Evolutionary conservation across 2,329 filamentous ascomycete genomes (phyloP), one percentile per base, ranked within the genome.

Genomic region (Monosporascus sp.): DNA sequence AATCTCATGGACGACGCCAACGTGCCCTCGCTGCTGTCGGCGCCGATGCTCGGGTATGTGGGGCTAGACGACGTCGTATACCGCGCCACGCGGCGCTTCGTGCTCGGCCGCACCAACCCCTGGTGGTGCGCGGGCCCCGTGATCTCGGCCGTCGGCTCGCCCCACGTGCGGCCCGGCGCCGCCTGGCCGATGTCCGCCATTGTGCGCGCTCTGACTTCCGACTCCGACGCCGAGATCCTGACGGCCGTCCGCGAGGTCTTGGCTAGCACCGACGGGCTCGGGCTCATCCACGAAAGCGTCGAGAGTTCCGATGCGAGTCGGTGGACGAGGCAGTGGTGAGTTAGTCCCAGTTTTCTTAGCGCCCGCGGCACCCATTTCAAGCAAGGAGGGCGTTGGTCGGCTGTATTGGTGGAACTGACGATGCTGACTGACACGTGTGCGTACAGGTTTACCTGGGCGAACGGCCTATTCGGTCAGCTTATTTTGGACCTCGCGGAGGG

Each of bases 361-460:
- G 17, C 38, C 5, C 38, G 19, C 7, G 17, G 19, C 38, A 20
- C 38, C 38, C 7, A 20, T 20, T 41, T 9, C 9, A 41, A 41
- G 31, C 31, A 5, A 34, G 31, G 11, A 8, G 9, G 11, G 7
- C 1, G 27, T 11, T 5, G 9, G 27, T 4, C 27, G 27, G 31
- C 11, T 5, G 31, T 31, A 31, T 31, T 31, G 27, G 27, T 34
- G 31, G 31, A 43, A 55, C 46, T 50, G 26, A 2, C 5, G 38
- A 22, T 43, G 38, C 31, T 52, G 19, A 50, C 58, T 56, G 34
- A 54, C 51, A 37, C n/a, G 3, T 7, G 19, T 77, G 75, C 7
- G 6, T 20, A n/a, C 55, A 91, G 88, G 88, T 94, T 95, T 66
- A 87, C 89, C 2, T 94, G 90, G 90, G 90, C 89, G n/a, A 94